A percentile compares a stretch with the other conserved stretches of the same genome.
Conservation (phyloP, 2,329 filamentous ascomycete species). For the Bipolaris cookei region DNA sequence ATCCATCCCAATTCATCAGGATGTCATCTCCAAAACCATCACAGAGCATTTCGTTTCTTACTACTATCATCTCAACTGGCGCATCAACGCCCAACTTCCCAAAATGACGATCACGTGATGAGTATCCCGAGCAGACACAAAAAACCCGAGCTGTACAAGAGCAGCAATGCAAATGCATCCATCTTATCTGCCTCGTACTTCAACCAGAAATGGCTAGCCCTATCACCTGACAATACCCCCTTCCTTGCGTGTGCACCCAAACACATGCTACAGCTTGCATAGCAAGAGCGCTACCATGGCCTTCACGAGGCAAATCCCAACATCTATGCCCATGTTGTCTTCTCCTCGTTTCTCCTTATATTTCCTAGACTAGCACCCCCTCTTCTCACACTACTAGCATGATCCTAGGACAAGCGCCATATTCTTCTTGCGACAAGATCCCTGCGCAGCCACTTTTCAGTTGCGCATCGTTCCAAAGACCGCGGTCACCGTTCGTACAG, state of each 20-base stretch:
- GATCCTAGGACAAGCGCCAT: slow-evolving; percentile 20
- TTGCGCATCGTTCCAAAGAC: slow-evolving; percentile 13
- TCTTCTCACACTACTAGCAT: slow-evolving; percentile 20
- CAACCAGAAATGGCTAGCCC: not conserved
- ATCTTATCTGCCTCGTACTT: not conserved
- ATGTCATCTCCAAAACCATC: too few relatives aligned
- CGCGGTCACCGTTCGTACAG: slow-evolving; percentile 12
- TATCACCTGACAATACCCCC: not conserved
- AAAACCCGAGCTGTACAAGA: too few relatives aligned
- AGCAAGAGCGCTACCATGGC: not conserved
- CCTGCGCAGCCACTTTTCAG: slow-evolving; percentile 13
- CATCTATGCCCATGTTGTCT: slow-evolving; percentile 13
- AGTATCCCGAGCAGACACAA: too few relatives aligned
- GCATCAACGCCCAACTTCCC: too few relatives aligned
- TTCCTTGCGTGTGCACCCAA: not conserved
- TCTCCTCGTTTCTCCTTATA: slow-evolving; percentile 10
- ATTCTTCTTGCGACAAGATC: slow-evolving; percentile 15
- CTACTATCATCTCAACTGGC: too few relatives aligned
- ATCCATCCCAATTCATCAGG: too few relatives aligned
- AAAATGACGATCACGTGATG: too few relatives aligned
- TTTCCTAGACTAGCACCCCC: slow-evolving; percentile 17
- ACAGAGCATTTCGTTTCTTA: too few relatives aligned
- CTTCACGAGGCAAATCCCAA: not conserved
- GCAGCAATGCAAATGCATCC: not conserved
- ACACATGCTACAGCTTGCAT: not conserved